These are phyloP conservation scores for Colletotrichum cuscutae DNA, from an alignment of 2,329 filamentous ascomycete species.

Conservation along the genomic window DNA sequence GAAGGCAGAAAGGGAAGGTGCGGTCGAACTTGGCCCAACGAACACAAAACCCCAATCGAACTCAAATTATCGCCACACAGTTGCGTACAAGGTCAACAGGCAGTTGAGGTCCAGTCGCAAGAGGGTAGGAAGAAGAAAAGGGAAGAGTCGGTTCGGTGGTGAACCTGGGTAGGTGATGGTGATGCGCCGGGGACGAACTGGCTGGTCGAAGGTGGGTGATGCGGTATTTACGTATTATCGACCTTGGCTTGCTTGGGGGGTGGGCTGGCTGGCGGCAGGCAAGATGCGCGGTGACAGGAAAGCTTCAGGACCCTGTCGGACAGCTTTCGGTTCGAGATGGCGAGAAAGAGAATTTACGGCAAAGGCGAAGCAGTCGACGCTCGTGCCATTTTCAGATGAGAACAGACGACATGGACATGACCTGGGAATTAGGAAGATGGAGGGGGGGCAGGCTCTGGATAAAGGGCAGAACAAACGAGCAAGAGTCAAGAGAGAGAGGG, in stretches of 20 bases:
- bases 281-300: not conserved
- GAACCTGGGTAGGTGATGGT: not conserved
- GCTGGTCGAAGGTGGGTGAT: not conserved
- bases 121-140: not conserved
- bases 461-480: not conserved
- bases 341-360: not conserved
- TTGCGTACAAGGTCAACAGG: not conserved
- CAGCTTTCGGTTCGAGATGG: slow-evolving; percentile 11
- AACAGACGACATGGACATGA: slow-evolving; percentile 18
- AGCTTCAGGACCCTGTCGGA: slow-evolving; percentile 24
- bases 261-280: not conserved
- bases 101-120: not conserved
- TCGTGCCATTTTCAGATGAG: slow-evolving; percentile 30
- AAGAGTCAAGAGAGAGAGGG: not conserved
- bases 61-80: not conserved
- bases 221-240: slow-evolving; percentile 12
- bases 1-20: not conserved
- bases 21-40: not conserved
- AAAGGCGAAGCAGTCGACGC: slow-evolving; percentile 6
- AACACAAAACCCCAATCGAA: not conserved
- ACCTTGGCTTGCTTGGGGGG: not conserved
- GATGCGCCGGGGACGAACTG: not conserved
- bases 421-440: slow-evolving; percentile 13
- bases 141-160: not conserved
- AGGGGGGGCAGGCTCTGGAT: not conserved